Evolutionary conservation across 352 stramenopile genomes (phyloP).

Genomic region (Phytopythium litorale): DNA sequence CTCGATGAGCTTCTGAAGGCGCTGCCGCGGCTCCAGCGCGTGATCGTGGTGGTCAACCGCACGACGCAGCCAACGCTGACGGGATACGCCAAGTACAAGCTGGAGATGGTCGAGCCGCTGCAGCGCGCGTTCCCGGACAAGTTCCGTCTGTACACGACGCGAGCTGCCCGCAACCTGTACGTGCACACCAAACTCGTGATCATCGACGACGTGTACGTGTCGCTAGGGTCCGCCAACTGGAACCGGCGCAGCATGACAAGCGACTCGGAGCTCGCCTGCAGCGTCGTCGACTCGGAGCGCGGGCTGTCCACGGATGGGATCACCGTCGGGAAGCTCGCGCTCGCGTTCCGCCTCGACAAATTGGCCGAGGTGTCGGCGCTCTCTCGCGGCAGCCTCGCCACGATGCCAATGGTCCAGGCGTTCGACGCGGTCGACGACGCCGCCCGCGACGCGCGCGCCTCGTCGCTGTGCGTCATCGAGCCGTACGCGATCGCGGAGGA

Average conservation of each 20-base stretch:
- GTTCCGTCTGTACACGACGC: constrained; percentile 56
- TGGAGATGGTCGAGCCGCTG: constrained; percentile 55
- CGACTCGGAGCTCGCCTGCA: constrained; percentile 59
- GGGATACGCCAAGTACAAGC: constrained; percentile 64
- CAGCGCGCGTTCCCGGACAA: constrained; percentile 46
- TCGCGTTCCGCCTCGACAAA: constrained; percentile 47
- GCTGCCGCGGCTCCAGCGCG: constrained; percentile 36
- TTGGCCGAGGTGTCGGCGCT: constrained; percentile 45
- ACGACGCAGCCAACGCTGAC: constrained; percentile 29
- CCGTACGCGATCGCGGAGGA: constrained; percentile 22
- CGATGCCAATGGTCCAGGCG: constrained; percentile 17
- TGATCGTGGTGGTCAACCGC: constrained; percentile 54
- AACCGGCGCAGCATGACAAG: constrained; percentile 86
- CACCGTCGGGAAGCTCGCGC: constrained; percentile 34
- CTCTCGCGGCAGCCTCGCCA: constrained; percentile 7
- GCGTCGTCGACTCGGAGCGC: constrained; percentile 43
- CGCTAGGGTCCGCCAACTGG: constrained; percentile 89
- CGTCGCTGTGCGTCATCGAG: constrained; percentile 24
- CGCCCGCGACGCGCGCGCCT: constrained; percentile 4
- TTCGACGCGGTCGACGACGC: constrained; percentile 31
- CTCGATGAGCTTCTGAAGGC: constrained; percentile 37
- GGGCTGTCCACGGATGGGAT: constrained; percentile 27
- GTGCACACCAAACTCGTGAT: constrained; percentile 79
- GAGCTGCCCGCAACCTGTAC: constrained; percentile 48
- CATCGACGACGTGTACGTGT: constrained; percentile 82